These are phyloP conservation scores for Neocatenulostroma microsporum DNA, from an alignment of 2,329 filamentous ascomycete species.

Conservation along the genomic window DNA sequence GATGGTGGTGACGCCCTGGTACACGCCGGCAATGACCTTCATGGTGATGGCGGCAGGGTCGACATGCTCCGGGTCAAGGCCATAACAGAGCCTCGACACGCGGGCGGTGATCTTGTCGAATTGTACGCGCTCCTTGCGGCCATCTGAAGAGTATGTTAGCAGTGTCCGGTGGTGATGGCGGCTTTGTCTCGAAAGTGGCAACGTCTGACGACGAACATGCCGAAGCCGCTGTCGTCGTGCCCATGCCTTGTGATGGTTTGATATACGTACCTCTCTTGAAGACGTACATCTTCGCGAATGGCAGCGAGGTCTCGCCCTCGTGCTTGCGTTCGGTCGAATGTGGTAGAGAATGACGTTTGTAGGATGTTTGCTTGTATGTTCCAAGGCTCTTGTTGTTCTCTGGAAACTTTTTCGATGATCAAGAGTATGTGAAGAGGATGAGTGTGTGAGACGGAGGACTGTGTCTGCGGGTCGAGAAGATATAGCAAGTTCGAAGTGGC, in stretches of 20 bases:
- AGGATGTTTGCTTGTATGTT: too few relatives aligned
- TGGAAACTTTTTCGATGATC: too few relatives aligned
- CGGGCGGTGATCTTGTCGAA: conserved; percentile 99
- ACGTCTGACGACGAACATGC: conserved; percentile 14
- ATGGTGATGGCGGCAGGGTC: conserved; percentile 97
- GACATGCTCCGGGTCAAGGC: conserved; percentile 89
- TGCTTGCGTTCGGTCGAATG: conserved; percentile 8
- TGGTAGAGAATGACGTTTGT: too few relatives aligned
- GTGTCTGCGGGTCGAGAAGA: not conserved
- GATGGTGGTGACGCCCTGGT: conserved; percentile 92
- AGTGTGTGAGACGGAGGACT: not conserved
- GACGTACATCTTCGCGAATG: conserved; percentile 48
- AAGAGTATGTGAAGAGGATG: too few relatives aligned
- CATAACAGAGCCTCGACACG: conserved; percentile 95
- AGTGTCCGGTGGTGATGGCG: too few relatives aligned
- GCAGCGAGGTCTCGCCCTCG: conserved; percentile 21
- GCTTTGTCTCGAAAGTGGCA: not conserved
- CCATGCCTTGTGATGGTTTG: too few relatives aligned
- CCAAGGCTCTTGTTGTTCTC: too few relatives aligned
- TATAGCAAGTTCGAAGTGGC: conserved; percentile 2
- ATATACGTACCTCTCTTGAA: conserved; percentile 53
- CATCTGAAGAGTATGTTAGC: conserved; percentile 54
- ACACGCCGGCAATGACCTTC: conserved; percentile 99
- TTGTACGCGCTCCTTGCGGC: conserved; percentile 98
- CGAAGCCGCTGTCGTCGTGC: too few relatives aligned